A percentile compares a stretch with the other conserved stretches of the same genome.
Conservation (phyloP, 1,139 yeast genomes). For the Casaregolazyma suthepensis region DNA sequence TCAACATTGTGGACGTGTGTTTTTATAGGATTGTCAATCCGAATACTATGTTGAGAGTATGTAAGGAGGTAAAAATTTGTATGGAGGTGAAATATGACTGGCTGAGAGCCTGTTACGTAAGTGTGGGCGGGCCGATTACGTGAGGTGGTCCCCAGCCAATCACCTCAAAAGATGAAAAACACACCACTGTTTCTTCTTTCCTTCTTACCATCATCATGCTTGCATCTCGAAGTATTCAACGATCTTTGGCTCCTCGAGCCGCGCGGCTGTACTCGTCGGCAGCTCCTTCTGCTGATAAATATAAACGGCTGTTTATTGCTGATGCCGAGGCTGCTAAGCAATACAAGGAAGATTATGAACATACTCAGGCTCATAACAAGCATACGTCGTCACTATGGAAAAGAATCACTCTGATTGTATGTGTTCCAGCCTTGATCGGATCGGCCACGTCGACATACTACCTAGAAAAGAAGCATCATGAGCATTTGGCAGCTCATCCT, state of each 20-base stretch:
- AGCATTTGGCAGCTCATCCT: conserved; percentile 72
- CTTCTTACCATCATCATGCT: not conserved
- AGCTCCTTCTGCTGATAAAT: conserved; percentile 14
- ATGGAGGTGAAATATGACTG: conserved; percentile 6
- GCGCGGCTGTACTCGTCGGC: conserved; percentile 10
- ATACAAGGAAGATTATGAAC: conserved; percentile 44
- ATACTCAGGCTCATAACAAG: conserved; percentile 71
- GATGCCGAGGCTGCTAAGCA: conserved; percentile 51
- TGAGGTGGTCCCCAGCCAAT: conserved; percentile 6
- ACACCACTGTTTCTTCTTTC: conserved; percentile 1
- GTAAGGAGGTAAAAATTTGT: conserved; percentile 4
- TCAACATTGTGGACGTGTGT: conserved; percentile 30
- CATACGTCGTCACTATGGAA: conserved; percentile 77
- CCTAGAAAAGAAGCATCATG: conserved; percentile 80
- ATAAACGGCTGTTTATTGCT: conserved; percentile 25
- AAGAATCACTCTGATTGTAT: conserved; percentile 72
- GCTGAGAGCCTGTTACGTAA: not conserved
- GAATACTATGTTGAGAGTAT: conserved; percentile 6
- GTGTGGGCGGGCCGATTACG: not conserved
- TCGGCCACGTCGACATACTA: conserved; percentile 76
- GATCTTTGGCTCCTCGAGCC: conserved; percentile 11
- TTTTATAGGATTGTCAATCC: not conserved
- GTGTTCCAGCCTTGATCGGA: conserved; percentile 71
- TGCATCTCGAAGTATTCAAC: conserved; percentile 1
- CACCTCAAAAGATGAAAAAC: not conserved